Conservation (phyloP, 2,329 filamentous ascomycete species). For the Sporothrix variecibatus region DNA sequence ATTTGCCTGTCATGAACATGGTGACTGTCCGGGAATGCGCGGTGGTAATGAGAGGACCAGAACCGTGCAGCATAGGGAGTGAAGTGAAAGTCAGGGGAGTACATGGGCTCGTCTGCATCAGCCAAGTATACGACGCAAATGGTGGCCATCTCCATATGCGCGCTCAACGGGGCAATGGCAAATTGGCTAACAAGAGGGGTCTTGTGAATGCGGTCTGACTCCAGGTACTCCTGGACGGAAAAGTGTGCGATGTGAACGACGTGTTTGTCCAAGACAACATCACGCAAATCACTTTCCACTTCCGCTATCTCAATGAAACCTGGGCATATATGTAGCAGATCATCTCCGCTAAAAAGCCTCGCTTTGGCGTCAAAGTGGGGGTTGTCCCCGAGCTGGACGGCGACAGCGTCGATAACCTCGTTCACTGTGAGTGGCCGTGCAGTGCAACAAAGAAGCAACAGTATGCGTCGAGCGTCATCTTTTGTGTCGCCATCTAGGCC, state of each 20-base stretch:
- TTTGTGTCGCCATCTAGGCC: background rate
- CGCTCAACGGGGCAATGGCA: background rate
- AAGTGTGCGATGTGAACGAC: background rate
- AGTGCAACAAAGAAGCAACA: background rate
- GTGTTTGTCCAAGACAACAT: too few relatives aligned
- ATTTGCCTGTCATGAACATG: background rate
- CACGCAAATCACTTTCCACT: too few relatives aligned
- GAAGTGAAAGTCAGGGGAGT: background rate
- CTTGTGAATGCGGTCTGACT: background rate
- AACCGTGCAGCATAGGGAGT: background rate
- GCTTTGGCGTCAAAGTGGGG: background rate
- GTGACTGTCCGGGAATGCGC: background rate
- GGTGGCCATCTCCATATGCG: background rate
- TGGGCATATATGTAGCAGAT: background rate
- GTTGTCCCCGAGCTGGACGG: background rate
- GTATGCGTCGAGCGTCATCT: background rate
- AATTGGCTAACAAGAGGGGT: background rate
- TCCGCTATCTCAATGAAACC: background rate
- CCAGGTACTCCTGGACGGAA: background rate
- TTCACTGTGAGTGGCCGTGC: background rate
- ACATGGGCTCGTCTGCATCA: background rate
- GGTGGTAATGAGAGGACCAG: background rate
- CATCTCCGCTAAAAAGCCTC: background rate
- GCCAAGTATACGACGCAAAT: background rate
- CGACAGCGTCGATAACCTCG: background rate